phyloP scores from a whole-genome alignment of 228 moss, liverwort and hornwort genomes.

The Sphagnum magellanicum region DNA sequence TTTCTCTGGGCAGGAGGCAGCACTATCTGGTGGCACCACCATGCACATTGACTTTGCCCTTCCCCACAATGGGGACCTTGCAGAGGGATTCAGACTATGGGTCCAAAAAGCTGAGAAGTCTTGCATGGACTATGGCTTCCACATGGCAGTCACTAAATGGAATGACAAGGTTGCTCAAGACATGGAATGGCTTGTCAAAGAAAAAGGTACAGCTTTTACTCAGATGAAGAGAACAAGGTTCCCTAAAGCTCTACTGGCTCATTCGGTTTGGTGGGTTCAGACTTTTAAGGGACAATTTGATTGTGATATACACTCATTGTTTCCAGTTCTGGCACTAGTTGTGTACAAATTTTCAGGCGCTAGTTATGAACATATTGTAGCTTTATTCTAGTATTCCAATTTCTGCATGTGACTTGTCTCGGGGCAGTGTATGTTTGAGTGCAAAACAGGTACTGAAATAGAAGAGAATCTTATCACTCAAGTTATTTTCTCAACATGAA shows the following conservation, averaged over 20 bases:
- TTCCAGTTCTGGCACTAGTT: too few relatives aligned
- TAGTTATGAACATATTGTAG: too few relatives aligned
- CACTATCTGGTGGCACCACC: conserved; percentile 92
- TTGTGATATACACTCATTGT: too few relatives aligned
- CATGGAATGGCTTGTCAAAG: conserved; percentile 82
- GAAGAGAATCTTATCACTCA: too few relatives aligned
- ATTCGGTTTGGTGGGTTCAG: neutral
- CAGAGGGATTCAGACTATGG: conserved; percentile 58
- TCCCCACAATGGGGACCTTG: conserved; percentile 62
- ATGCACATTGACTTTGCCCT: conserved; percentile 98
- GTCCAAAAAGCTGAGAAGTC: conserved; percentile 78
- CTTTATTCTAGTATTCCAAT: too few relatives aligned
- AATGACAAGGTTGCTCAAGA: conserved; percentile 67
- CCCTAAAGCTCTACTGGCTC: too few relatives aligned
- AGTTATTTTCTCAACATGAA: too few relatives aligned
- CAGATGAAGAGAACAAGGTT: too few relatives aligned
- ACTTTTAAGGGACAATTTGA: neutral
- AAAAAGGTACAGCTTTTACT: conserved; percentile 39
- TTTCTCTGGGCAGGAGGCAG: conserved; percentile 93
- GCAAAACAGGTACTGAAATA: too few relatives aligned
- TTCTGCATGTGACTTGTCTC: too few relatives aligned
- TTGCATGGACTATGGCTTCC: conserved; percentile 97
- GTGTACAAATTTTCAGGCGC: too few relatives aligned
- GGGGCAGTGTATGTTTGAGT: too few relatives aligned
- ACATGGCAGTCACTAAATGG: conserved; percentile 93